Conservation (phyloP, 352 stramenopile species). For the Detonula confervacea region DNA sequence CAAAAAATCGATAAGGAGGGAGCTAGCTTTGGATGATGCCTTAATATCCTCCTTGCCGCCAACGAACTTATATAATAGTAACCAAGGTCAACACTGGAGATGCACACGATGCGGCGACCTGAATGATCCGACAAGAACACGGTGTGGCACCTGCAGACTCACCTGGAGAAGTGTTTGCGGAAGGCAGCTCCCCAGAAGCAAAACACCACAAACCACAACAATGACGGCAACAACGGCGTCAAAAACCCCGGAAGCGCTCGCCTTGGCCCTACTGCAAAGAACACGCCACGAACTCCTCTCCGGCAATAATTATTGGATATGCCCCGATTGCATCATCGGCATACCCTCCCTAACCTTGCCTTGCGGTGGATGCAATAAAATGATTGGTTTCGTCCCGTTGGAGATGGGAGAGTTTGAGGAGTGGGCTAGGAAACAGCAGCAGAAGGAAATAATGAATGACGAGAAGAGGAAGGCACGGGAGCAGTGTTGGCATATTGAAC, state of each 20-base stretch:
- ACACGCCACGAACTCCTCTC: slow-evolving; percentile 32
- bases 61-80: no score
- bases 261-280: slow-evolving; percentile 26
- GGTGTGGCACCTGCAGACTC: slow-evolving; percentile 10
- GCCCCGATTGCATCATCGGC: slow-evolving; percentile 18
- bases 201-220: no score
- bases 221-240: no score
- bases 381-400: slow-evolving; percentile 38
- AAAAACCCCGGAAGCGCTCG: no score
- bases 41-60: background rate
- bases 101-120: slow-evolving; percentile 14
- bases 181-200: slow-evolving; percentile 3
- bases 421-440: slow-evolving; percentile 29
- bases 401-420: slow-evolving; percentile 41
- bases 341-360: slow-evolving; percentile 27
- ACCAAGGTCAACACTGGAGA: slow-evolving; percentile 18
- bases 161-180: background rate
- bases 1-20: no score
- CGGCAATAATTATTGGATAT: slow-evolving; percentile 39
- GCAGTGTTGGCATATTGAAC: background rate
- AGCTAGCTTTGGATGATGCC: slow-evolving; percentile 6
- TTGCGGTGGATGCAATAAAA: slow-evolving; percentile 26
- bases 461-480: slow-evolving; percentile 14
- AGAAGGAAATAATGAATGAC: slow-evolving; percentile 16
- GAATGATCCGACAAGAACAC: background rate